Conservation (phyloP, 1,284 basidiomycete genomes). For the Rhodotorula sp. region DNA sequence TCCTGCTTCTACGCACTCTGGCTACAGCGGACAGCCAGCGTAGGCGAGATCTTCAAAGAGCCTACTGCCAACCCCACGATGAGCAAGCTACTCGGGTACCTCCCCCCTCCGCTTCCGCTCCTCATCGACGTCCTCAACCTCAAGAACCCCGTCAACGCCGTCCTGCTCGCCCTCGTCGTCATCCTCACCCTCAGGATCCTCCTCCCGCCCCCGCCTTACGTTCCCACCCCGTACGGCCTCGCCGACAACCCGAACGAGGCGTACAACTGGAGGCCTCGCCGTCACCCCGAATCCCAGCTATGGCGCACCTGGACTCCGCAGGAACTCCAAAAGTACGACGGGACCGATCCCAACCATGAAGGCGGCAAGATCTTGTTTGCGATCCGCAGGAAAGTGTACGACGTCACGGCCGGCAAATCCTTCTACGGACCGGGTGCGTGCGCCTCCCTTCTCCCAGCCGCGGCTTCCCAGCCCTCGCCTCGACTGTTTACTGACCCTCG, state of each 20-base stretch:
- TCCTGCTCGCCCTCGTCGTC: conserved; percentile 35
- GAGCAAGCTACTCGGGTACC: neutral
- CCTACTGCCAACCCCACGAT: neutral
- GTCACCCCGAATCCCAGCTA: conserved; percentile 25
- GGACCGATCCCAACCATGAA: conserved; percentile 13
- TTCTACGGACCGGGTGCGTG: conserved; percentile 45
- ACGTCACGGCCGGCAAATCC: conserved; percentile 38
- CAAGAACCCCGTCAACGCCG: conserved; percentile 22
- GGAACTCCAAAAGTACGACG: conserved; percentile 39
- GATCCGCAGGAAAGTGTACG: conserved; percentile 45
- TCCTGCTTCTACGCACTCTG: too few species aligned
- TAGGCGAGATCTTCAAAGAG: too few species aligned
- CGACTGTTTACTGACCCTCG: neutral
- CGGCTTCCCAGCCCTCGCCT: neutral
- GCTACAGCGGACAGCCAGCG: too few species aligned
- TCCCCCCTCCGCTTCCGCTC: neutral
- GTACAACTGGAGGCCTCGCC: conserved; percentile 43
- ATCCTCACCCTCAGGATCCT: conserved; percentile 29
- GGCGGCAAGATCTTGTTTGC: conserved; percentile 40
- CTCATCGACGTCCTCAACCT: neutral
- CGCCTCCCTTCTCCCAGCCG: neutral
- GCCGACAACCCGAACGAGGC: conserved; percentile 19
- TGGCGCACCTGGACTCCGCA: conserved; percentile 44
- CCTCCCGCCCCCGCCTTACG: conserved; percentile 33
- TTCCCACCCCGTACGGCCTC: conserved; percentile 16